These are phyloP conservation scores for Articulospora tetracladia DNA, from an alignment of 495 filamentous ascomycete species.

Conservation along the genomic window DNA sequence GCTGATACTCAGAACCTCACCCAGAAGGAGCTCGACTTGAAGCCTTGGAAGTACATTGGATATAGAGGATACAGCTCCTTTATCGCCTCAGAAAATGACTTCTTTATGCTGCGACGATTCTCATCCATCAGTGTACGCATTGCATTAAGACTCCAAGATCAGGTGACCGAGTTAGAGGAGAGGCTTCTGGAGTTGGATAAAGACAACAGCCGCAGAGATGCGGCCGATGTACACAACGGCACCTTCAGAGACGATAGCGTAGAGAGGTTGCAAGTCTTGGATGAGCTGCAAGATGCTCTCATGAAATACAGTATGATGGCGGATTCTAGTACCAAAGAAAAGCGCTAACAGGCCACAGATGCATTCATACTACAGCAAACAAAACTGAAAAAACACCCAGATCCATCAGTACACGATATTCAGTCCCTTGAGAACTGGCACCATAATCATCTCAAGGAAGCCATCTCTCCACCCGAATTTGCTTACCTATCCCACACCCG, in stretches of 20 bases:
- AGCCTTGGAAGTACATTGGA: slow-evolving; percentile 35
- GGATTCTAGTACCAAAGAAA: slow-evolving; percentile 8
- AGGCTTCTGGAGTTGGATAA: slow-evolving; percentile 18
- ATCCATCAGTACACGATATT: slow-evolving; percentile 11
- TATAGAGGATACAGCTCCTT: slow-evolving; percentile 31
- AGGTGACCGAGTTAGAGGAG: slow-evolving; percentile 22
- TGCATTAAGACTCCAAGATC: slow-evolving; percentile 30
- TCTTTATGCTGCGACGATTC: slow-evolving; percentile 34
- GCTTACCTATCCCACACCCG: slow-evolving; percentile 22
- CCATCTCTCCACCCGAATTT: slow-evolving; percentile 24
- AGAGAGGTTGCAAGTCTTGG: slow-evolving; percentile 7
- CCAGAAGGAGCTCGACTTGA: slow-evolving; percentile 10
- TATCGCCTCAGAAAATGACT: slow-evolving; percentile 36
- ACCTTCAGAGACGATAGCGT: slow-evolving; percentile 29
- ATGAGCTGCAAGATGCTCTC: not conserved
- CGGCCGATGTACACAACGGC: slow-evolving; percentile 24
- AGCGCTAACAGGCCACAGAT: slow-evolving; percentile 18
- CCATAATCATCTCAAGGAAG: slow-evolving; percentile 17
- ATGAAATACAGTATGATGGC: slow-evolving; percentile 14
- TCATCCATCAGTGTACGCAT: slow-evolving; percentile 26
- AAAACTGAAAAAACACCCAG: slow-evolving; percentile 16
- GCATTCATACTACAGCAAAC: slow-evolving; percentile 26
- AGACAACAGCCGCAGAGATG: slow-evolving; percentile 9
- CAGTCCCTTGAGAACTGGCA: slow-evolving; percentile 28
- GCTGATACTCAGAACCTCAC: slow-evolving; percentile 5